phyloP scores from a whole-genome alignment of 2,329 filamentous ascomycete species.

The Aspergillus tanneri region DNA sequence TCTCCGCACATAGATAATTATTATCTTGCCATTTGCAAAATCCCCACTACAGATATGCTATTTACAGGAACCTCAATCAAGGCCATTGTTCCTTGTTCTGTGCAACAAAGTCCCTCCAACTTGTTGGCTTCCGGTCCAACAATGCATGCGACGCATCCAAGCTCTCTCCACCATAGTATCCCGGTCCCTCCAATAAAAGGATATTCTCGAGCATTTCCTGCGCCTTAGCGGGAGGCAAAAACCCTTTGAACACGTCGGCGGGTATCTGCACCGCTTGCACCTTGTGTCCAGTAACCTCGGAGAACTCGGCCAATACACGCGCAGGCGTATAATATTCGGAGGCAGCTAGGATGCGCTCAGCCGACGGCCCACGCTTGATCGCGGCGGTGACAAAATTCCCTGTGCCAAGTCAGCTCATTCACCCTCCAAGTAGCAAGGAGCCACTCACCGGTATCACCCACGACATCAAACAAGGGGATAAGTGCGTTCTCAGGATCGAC shows the following conservation, averaged over 20 bases:
- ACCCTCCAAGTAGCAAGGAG: background rate
- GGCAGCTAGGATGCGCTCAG: slow-evolving; percentile 47
- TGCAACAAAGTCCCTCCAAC: slow-evolving; percentile 26
- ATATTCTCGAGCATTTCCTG: slow-evolving; percentile 57
- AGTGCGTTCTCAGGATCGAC: slow-evolving; percentile 27
- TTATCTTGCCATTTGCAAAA: background rate
- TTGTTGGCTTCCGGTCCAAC: slow-evolving; percentile 27
- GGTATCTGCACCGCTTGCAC: slow-evolving; percentile 23
- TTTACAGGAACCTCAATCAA: background rate
- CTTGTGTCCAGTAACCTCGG: slow-evolving; percentile 42
- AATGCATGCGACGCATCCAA: slow-evolving; percentile 26
- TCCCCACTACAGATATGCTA: background rate
- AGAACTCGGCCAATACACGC: slow-evolving; percentile 43
- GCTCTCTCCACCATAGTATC: slow-evolving; percentile 52
- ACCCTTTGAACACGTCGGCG: slow-evolving; percentile 27
- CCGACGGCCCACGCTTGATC: slow-evolving; percentile 43
- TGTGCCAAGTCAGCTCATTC: background rate
- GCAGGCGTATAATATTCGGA: slow-evolving; percentile 40
- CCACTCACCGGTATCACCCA: slow-evolving; percentile 19
- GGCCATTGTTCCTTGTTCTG: slow-evolving; percentile 6
- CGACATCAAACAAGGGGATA: slow-evolving; percentile 49
- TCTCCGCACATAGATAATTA: background rate
- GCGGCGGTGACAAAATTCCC: slow-evolving; percentile 31
- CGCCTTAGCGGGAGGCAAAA: slow-evolving; percentile 26
- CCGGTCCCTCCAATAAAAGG: slow-evolving; percentile 51